phyloP scores from a whole-genome alignment of 345 rosid genomes.

The Lepidium sativum region DNA sequence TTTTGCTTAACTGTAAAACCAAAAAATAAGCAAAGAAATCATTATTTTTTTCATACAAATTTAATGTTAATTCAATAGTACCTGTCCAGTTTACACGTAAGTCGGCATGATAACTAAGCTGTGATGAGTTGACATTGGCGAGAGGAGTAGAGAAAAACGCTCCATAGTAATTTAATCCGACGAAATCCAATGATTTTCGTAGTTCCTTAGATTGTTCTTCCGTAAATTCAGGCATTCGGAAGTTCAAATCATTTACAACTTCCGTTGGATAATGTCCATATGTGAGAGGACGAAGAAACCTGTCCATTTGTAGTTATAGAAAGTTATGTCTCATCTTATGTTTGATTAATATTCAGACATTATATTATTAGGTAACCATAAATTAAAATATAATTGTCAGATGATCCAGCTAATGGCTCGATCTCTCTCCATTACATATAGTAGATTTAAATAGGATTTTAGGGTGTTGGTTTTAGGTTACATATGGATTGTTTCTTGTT shows the following conservation, averaged over 20 bases:
- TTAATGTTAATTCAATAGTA: not conserved
- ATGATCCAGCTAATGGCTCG: too few relatives aligned
- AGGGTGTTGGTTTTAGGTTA: too few relatives aligned
- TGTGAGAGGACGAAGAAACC: conserved; percentile 26
- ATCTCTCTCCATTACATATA: too few relatives aligned
- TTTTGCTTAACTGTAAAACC: conserved; percentile 1
- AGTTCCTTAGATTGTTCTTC: conserved; percentile 11
- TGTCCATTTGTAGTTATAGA: not conserved
- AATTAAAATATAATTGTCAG: not conserved
- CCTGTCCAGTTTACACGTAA: conserved; percentile 17
- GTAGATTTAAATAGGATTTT: too few relatives aligned
- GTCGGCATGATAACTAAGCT: conserved; percentile 6
- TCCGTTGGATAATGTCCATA: conserved; percentile 22
- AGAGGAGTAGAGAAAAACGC: conserved; percentile 20
- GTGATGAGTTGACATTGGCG: not conserved
- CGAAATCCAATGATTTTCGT: conserved; percentile 17
- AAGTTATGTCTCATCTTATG: not conserved
- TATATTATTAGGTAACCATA: not conserved
- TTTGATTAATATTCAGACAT: not conserved
- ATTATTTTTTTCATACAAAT: not conserved
- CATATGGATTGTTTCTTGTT: too few relatives aligned
- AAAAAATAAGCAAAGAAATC: not conserved
- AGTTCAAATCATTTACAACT: not conserved
- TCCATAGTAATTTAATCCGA: conserved; percentile 33
- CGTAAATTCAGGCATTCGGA: not conserved